Evolutionary conservation across 495 filamentous ascomycete species (phyloP).

Genomic region (Aspergillus haitiensis): DNA sequence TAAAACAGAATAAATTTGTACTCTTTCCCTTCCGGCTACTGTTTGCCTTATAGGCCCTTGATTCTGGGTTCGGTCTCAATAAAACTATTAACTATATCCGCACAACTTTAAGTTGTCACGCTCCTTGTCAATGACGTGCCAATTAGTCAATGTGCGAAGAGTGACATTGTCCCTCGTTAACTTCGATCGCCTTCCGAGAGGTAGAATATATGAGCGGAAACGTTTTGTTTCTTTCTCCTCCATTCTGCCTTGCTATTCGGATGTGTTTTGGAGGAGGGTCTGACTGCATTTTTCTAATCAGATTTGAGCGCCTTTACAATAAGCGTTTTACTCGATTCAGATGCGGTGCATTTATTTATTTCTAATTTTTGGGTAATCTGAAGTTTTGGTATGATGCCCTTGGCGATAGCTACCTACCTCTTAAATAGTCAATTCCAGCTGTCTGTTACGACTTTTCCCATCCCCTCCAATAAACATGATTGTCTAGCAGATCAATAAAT

Average conservation of each 20-base stretch:
- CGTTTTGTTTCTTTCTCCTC: slow-evolving; percentile 45
- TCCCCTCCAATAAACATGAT: no score
- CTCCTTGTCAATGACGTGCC: slow-evolving; percentile 70
- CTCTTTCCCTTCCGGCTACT: background rate
- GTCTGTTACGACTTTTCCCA: no score
- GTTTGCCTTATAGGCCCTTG: no score
- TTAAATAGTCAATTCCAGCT: background rate
- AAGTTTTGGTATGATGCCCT: slow-evolving; percentile 4
- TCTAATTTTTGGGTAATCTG: slow-evolving; percentile 16
- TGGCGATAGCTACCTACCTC: background rate
- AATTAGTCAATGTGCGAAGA: slow-evolving; percentile 97
- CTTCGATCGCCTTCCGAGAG: slow-evolving; percentile 34
- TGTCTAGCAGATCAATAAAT: no score
- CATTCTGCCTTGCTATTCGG: slow-evolving; percentile 36
- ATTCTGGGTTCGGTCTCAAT: background rate
- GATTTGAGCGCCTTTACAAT: slow-evolving; percentile 24
- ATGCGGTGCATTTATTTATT: slow-evolving; percentile 34
- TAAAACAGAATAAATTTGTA: slow-evolving; percentile 11
- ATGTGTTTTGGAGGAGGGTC: slow-evolving; percentile 40
- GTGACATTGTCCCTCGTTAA: slow-evolving; percentile 48
- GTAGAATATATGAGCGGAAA: slow-evolving; percentile 24
- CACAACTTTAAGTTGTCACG: slow-evolving; percentile 96
- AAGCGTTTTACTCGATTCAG: slow-evolving; percentile 37
- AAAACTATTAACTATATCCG: slow-evolving; percentile 30
- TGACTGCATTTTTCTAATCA: slow-evolving; percentile 35